Evolutionary conservation across 176 grass and related monocot species (phyloP), one percentile per base, ranked within the genome.

Genomic region (Avena eriantha): DNA sequence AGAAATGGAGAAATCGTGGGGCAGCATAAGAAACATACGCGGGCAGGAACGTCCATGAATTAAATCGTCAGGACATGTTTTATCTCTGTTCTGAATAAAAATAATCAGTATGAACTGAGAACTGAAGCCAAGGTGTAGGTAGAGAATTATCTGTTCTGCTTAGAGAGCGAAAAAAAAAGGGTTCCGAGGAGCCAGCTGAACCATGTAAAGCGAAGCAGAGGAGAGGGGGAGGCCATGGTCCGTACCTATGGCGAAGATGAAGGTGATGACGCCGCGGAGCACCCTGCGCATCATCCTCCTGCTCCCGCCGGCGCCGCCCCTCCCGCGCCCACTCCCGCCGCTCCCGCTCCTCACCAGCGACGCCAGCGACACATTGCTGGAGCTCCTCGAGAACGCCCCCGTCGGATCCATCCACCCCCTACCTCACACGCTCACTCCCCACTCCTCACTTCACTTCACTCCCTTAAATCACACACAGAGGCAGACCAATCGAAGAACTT

Each of bases 161-260:
- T 29, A 29, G 29, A 29, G 2, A 29, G 29, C 29, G 29, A 29
- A 29, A 29, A 29, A 29, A 29, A 29, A 29, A 29, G 1, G 29
- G 22, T n/a, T 63, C 26, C 13, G 3, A 45, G 47, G 10, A 49
- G 47, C 47, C 47, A 12, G 11, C 10, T 0, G 10, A 3, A 2
- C 10, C 10, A 5, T 0, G 31, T 35, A 1, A 1, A 0, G 31
- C 15, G 18, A 19, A n/a, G 1, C n/a, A 35, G 19, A 41, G 54
- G 21, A 21, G n/a, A 10, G 11, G 7, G 3, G 14, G 24, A 45
- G 8, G 21, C 8, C 26, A 53, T 14, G 12, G 72, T 31, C 2
- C 10, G 5, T 47, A 97, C 95, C 95, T 86, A 92, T 92, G 83
- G 92, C 92, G 71, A 97, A 97, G 86, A 97, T 97, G 88, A 89